phyloP scores from a whole-genome alignment of 805 yeast species.

The Pichia occidentalis region DNA sequence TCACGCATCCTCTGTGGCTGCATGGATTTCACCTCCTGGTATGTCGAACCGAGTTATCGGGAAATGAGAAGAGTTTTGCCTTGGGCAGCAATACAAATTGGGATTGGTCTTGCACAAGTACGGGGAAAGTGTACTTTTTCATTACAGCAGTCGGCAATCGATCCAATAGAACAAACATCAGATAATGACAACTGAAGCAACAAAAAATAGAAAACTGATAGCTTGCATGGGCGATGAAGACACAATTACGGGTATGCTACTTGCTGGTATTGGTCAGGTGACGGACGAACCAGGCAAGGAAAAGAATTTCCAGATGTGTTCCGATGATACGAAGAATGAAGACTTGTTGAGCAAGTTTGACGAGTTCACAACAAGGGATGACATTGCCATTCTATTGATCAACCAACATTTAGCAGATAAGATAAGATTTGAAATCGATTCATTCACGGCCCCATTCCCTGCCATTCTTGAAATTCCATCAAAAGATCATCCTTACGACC shows the following conservation, averaged over 20 bases:
- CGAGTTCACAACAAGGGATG: conserved; percentile 72
- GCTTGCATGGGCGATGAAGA: conserved; percentile 98
- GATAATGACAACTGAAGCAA: conserved; percentile 11
- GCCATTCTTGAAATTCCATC: conserved; percentile 96
- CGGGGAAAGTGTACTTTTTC: no score
- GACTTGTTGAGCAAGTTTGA: conserved; percentile 71
- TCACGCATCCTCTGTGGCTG: no score
- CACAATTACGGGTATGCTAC: conserved; percentile 88
- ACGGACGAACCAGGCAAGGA: conserved; percentile 53
- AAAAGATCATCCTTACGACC: conserved; percentile 97
- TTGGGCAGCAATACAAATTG: no score
- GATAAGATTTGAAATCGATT: conserved; percentile 76
- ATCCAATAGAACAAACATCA: neutral
- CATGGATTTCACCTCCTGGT: no score
- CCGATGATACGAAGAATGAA: conserved; percentile 70
- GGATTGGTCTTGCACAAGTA: no score
- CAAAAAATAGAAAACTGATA: conserved; percentile 63
- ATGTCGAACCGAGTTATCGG: no score
- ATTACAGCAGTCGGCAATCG: no score
- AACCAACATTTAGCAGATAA: conserved; percentile 93
- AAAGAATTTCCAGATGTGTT: conserved; percentile 76
- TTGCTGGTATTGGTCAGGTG: conserved; percentile 94
- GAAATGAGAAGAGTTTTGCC: no score
- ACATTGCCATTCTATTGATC: conserved; percentile 86
- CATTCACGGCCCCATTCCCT: conserved; percentile 86